Evolutionary conservation across 345 rosid species (phyloP), one percentile per base, ranked within the genome.

Genomic region (Lepidium africanum): DNA sequence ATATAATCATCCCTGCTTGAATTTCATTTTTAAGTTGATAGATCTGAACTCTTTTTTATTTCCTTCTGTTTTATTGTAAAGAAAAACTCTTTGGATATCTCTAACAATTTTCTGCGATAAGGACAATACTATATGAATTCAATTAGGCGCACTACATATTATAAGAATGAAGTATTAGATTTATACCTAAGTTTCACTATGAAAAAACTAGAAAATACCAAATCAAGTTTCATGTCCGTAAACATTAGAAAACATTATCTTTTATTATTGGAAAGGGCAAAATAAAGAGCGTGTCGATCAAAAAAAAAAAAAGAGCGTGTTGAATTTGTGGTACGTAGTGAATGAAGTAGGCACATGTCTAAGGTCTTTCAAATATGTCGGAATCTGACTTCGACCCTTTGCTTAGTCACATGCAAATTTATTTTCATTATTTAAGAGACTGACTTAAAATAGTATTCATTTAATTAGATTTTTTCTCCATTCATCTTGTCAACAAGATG

Each of bases 261-360:
- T 71, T 70, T 41, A 42, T 47, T 63, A 54, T 27, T 27, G 6
- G 57, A 54, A 71, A 63, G 13, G 37, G 0, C 6, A 9, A 47
- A 47, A 17, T 1, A 35, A n/a, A n/a, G n/a, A n/a, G n/a, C n/a
- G n/a, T n/a, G n/a, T n/a, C n/a, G n/a, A n/a, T n/a, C n/a, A n/a
- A n/a, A n/a, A n/a, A n/a, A n/a, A 35, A 11, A 45, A 7, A 21
- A 7, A 59, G 9, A 51, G 16, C 47, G 37, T 39, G 58, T 47
- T 64, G 59, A 56, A 72, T 17, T 38, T 55, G 51, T 64, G 71
- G 59, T 55, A 58, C 58, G 32, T 42, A 56, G 48, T 71, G 70
- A 71, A 71, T 48, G 75, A 48, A 72, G 59, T 64, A 64, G 59
- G 59, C 76, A 72, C 71, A 65, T 72, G 76, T 71, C 50, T 46